Percentiles rank a stretch among this genome's conserved stretches.
These are phyloP conservation scores for Podospora pseudocomata DNA, from an alignment of 495 filamentous ascomycete genomes.

Conservation along the genomic window DNA sequence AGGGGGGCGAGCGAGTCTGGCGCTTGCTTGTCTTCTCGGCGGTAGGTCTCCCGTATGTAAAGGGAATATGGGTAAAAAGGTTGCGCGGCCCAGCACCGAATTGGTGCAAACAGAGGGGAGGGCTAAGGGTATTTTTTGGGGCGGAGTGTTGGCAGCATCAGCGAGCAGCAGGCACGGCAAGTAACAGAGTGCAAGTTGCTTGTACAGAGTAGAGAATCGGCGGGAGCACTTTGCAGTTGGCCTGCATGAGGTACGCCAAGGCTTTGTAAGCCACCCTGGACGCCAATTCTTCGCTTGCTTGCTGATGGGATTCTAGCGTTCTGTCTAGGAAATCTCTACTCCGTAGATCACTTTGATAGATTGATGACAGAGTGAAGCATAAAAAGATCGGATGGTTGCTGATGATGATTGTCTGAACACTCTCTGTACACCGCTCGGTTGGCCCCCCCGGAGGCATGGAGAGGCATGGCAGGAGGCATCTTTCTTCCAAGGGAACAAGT, in stretches of 20 bases:
- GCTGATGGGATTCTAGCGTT: constrained; percentile 7
- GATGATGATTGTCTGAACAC: background rate
- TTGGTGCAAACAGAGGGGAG: constrained; percentile 1
- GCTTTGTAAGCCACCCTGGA: constrained; percentile 17
- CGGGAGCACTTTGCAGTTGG: constrained; percentile 2
- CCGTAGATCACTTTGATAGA: background rate
- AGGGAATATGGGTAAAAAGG: background rate
- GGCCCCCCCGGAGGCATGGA: background rate
- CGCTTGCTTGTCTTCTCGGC: background rate
- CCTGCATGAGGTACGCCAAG: constrained; percentile 19
- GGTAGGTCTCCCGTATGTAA: background rate
- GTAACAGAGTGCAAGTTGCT: too few relatives aligned
- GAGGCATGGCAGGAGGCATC: background rate
- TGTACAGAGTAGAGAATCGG: too few relatives aligned
- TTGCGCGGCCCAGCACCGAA: constrained; percentile 3
- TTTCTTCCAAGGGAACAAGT: background rate
- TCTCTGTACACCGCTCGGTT: background rate
- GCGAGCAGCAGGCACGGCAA: constrained; percentile 4
- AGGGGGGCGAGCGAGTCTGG: background rate
- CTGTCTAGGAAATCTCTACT: background rate
- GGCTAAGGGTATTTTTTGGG: constrained; percentile 2
- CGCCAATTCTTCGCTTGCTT: constrained; percentile 6
- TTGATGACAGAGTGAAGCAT: background rate
- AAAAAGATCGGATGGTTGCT: background rate
- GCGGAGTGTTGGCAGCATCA: constrained; percentile 2